Conservation (phyloP, 108 stramenopile species). For the Skeletonema potamos region DNA sequence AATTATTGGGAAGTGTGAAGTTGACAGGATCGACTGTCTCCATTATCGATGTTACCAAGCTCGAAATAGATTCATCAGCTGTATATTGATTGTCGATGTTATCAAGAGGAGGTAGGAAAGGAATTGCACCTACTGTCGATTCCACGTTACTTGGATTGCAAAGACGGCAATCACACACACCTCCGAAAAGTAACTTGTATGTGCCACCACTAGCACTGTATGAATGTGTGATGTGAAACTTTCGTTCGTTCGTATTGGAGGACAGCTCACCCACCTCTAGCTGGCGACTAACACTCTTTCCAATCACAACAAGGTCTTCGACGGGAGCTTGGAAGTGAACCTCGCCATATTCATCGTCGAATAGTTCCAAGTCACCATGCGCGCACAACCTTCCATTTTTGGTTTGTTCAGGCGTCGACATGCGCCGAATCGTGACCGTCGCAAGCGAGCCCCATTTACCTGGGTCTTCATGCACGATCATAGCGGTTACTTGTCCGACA, state of each 20-base stretch:
- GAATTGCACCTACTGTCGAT: not conserved
- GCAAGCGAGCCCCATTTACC: slow-evolving; percentile 44
- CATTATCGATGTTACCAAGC: slow-evolving; percentile 5
- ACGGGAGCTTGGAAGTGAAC: slow-evolving; percentile 49
- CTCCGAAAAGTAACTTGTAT: slow-evolving; percentile 20
- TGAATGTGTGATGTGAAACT: slow-evolving; percentile 36
- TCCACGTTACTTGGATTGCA: not conserved
- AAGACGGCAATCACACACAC: slow-evolving; percentile 21
- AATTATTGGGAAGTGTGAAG: slow-evolving; percentile 16
- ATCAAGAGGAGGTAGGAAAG: not conserved
- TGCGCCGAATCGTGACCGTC: slow-evolving; percentile 52
- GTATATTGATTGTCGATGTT: not conserved
- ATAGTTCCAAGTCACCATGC: slow-evolving; percentile 48
- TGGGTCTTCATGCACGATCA: slow-evolving; percentile 18
- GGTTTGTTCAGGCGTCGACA: slow-evolving; percentile 69
- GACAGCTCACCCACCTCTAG: slow-evolving; percentile 1
- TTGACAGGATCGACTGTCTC: slow-evolving; percentile 1
- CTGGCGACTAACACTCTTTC: slow-evolving; percentile 29
- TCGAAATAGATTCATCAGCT: slow-evolving; percentile 1
- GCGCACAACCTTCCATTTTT: slow-evolving; percentile 38
- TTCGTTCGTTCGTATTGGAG: not conserved
- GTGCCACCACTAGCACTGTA: slow-evolving; percentile 33
- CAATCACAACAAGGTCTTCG: slow-evolving; percentile 58
- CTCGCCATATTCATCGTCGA: slow-evolving; percentile 22
- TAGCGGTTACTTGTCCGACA: slow-evolving; percentile 63